A percentile compares a stretch with the other conserved stretches of the same genome.
Evolutionary conservation across 2,329 filamentous ascomycete genomes (phyloP).

Genomic region (Pseudocercospora fuligena): DNA sequence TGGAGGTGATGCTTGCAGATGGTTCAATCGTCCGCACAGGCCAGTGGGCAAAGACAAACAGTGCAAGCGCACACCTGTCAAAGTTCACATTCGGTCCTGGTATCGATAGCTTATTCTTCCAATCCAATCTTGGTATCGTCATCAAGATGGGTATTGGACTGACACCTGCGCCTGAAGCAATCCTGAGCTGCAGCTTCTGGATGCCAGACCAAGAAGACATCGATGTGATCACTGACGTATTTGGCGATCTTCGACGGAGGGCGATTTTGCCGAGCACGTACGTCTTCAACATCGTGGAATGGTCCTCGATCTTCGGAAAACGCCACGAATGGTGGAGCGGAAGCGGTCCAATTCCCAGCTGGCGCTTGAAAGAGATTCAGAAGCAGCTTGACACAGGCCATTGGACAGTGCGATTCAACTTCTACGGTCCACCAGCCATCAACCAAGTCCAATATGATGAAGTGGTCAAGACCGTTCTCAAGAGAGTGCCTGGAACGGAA

Average conservation of each 20-base stretch:
- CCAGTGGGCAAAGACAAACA: not conserved
- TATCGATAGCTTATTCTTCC: not conserved
- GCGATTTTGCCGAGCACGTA: not conserved
- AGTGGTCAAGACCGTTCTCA: not conserved
- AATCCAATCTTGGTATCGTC: not conserved
- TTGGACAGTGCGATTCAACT: not conserved
- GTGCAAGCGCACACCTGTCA: not conserved
- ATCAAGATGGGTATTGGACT: not conserved
- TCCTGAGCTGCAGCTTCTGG: not conserved
- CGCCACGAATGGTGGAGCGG: not conserved
- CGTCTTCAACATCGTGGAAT: conserved; percentile 1
- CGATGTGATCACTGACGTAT: not conserved
- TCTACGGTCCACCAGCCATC: not conserved
- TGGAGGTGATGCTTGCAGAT: not conserved
- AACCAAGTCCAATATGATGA: not conserved
- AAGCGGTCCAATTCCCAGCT: not conserved
- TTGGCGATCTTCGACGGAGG: not conserved
- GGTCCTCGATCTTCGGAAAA: not conserved
- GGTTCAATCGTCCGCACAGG: not conserved
- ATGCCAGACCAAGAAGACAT: not conserved
- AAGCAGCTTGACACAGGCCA: not conserved
- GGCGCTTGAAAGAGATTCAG: not conserved
- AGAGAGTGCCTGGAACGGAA: not conserved
- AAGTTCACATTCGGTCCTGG: not conserved
- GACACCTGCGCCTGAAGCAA: not conserved